Base-by-base conservation (phyloP, 306 rosid genomes). In the Vigna nakashimae region DNA sequence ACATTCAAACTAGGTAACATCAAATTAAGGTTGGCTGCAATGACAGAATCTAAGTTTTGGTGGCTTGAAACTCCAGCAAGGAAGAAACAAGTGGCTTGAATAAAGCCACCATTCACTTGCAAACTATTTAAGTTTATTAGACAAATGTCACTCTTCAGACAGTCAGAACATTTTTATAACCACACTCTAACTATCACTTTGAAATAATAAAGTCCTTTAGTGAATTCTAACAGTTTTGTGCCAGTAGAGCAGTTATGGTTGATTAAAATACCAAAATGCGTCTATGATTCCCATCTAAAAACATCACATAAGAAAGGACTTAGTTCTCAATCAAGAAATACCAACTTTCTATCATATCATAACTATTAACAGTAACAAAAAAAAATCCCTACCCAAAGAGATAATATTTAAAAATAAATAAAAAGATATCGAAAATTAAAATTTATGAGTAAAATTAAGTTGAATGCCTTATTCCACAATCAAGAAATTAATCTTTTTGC, bases 211-310 rank as follows among this genome's bases (percentile, higher is more conserved):
- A 67, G 32, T 24, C 43, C 49, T 69, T 55, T 8, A 63, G 81
- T 75, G 51, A 68, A 77, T 65, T 72, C 55, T 63, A 71, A 22
- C 42, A 52, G 32, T 76, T 57, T 12, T 24, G 48, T n/a, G 40
- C 49, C 59, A 1, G 71, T 43, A 77, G 28, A 55, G 26, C 40
- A 77, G 18, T 57, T 40, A 73, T 10, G 22, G 59, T 34, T 50
- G 57, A 65, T 62, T 71, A 24, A 53, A 71, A 42, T 65, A 48
- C 20, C 65, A 13, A 71, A 62, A 15, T 71, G 38, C 38, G 32
- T 71, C 32, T 9, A 30, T 10, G 63, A 68, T 59, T 78, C 36
- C 62, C 51, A 60, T 50, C 55, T 55, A 20, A 78, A 73, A 79
- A 66, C 45, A 59, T 78, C 48, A 60, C 77, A 65, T 34, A 14